Evolutionary conservation across 345 rosid species (phyloP).

Genomic region (Xanthoceras sorbifolium): DNA sequence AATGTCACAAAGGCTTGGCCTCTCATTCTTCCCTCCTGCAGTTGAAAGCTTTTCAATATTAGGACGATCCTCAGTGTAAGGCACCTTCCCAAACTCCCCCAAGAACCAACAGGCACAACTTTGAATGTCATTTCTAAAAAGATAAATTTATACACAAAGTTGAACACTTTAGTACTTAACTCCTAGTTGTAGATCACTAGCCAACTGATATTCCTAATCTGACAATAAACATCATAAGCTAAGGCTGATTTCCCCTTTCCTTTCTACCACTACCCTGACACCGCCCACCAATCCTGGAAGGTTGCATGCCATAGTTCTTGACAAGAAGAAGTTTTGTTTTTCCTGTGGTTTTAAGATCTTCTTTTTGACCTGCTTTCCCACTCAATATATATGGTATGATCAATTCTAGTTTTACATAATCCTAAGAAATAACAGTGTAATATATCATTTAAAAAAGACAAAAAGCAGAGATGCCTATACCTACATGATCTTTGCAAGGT

Average conservation of each 20-base stretch:
- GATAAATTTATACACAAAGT: not conserved
- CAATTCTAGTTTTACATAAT: not conserved
- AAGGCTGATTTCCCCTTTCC: not conserved
- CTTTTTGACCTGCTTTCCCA: not conserved
- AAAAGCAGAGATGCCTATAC: no score
- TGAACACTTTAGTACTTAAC: not conserved
- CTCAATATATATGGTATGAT: not conserved
- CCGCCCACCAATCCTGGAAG: not conserved
- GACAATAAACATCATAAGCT: not conserved
- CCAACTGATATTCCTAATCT: not conserved
- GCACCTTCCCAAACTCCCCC: not conserved
- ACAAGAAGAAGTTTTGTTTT: not conserved
- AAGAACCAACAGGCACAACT: no score
- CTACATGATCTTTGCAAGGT: not conserved
- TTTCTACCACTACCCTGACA: not conserved
- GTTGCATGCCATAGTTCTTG: not conserved
- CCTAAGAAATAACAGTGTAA: not conserved
- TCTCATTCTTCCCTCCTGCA: slow-evolving; percentile 97
- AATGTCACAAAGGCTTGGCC: slow-evolving; percentile 97
- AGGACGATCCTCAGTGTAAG: not conserved
- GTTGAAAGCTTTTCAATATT: slow-evolving; percentile 8
- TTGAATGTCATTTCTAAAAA: no score
- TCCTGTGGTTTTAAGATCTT: not conserved
- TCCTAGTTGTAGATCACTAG: no score
- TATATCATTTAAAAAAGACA: not conserved